Evolutionary conservation across 164 flowering plant species (phyloP).

Genomic region (Houttuynia cordata): DNA sequence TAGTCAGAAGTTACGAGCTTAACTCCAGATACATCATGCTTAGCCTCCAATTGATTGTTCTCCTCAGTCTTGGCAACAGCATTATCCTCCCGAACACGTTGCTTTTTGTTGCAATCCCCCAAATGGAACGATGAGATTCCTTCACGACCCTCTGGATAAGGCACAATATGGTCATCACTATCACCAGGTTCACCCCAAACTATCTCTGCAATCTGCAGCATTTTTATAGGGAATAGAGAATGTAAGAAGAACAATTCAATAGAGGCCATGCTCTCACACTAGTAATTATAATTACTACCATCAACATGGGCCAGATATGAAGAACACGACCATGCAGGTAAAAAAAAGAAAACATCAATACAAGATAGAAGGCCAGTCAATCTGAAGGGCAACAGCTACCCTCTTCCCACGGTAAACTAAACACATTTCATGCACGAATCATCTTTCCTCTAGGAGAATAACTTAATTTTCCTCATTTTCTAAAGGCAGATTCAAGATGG

Average conservation of each 20-base stretch:
- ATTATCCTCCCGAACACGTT: conserved; percentile 17
- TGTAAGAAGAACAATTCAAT: background rate
- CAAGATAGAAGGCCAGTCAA: too few relatives aligned
- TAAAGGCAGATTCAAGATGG: too few relatives aligned
- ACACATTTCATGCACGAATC: too few relatives aligned
- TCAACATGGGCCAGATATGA: too few relatives aligned
- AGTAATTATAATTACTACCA: too few relatives aligned
- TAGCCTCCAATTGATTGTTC: conserved; percentile 9
- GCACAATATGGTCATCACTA: conserved; percentile 73
- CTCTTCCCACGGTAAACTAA: too few relatives aligned
- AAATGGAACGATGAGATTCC: conserved; percentile 8
- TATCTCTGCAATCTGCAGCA: conserved; percentile 50
- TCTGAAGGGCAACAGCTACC: too few relatives aligned
- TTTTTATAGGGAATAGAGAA: conserved; percentile 3
- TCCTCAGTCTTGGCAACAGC: conserved; percentile 13
- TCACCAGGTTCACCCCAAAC: conserved; percentile 57
- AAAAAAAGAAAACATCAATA: too few relatives aligned
- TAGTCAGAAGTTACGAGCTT: background rate
- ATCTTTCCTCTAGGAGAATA: too few relatives aligned
- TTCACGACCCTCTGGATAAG: conserved; percentile 25
- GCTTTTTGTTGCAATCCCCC: conserved; percentile 33
- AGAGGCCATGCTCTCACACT: too few relatives aligned
- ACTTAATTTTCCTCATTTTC: too few relatives aligned
- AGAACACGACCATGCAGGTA: too few relatives aligned
- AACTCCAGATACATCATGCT: conserved; percentile 13